Base-by-base conservation (phyloP, 2,329 filamentous ascomycete species). In the Sporothrix schenckii region DNA sequence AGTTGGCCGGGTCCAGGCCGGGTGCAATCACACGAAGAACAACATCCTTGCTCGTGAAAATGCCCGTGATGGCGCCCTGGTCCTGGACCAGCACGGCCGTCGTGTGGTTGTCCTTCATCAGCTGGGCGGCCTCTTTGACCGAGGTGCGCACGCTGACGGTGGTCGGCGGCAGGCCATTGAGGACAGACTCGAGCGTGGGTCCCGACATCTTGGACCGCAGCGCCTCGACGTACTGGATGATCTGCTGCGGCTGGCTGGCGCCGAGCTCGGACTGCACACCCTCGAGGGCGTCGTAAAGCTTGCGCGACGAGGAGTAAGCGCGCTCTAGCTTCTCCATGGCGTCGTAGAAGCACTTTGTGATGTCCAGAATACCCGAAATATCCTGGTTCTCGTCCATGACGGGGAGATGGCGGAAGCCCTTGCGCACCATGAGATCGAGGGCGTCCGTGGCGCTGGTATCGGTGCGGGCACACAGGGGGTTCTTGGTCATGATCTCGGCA, bases 321-420 rank as follows among this genome's bases (percentile, higher is more conserved):
- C 95, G 91, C 84, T 99, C 95, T 72, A 99, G 84, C 85, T 99
- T 99, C 85, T 99, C 95, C 95, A 99, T 99, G 56, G 95, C 95
- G 82, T 99, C 95, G 82, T 99, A 99, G 81, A 99, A 99, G 82
- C 95, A 99, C 82, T 98, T 99, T 70, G 95, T 99, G 76, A 99
- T 99, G 81, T 99, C 95, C 69, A 99, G 84, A 75, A 99, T 94
- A 84, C 95, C 95, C 9, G 94, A 97, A 73, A 99, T 99, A 78
- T 99, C 94, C 81, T 99, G 95, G 80, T 99, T 98, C 84, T 99
- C 95, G 81, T 99, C 95, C 95, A 99, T 99, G 74, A 99, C 95
- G 3, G 95, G 95, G 78, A 99, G 81, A 83, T 99, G 95, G 76
- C 95, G 89, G 85, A 99, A 99, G 21, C 95, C 95, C 83, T 98